These are phyloP conservation scores for Rhizopogon vesiculosus DNA, from an alignment of 768 basidiomycete species.

Conservation along the genomic window DNA sequence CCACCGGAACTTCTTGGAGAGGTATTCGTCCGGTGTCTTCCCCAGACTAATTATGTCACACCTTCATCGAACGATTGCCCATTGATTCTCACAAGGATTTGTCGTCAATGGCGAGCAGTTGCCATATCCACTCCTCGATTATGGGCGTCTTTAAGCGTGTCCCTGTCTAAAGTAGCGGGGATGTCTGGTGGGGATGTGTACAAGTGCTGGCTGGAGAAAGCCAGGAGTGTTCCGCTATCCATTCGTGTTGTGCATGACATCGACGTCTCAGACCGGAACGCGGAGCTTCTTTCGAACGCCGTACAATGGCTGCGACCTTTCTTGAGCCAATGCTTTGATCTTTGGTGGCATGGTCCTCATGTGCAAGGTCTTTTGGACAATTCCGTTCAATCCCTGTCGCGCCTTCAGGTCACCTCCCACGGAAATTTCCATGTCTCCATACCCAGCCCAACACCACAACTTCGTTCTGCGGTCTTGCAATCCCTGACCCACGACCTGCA, in stretches of 20 bases:
- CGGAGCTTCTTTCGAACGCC: not conserved
- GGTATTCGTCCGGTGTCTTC: constrained; percentile 24
- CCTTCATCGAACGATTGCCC: constrained; percentile 17
- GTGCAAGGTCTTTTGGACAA: constrained; percentile 14
- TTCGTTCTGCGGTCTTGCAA: constrained; percentile 18
- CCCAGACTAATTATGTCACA: constrained; percentile 17
- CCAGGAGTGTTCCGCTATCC: constrained; percentile 20
- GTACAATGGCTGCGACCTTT: constrained; percentile 19
- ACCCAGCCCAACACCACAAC: constrained; percentile 9
- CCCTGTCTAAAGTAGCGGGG: constrained; percentile 8
- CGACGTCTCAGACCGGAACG: constrained; percentile 2
- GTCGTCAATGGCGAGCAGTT: constrained; percentile 26
- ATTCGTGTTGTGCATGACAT: constrained; percentile 24
- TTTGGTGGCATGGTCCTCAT: constrained; percentile 29
- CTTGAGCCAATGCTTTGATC: constrained; percentile 17
- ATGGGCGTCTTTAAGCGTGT: constrained; percentile 25
- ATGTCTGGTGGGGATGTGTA: constrained; percentile 14
- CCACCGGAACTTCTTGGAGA: constrained; percentile 25
- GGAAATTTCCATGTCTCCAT: constrained; percentile 11
- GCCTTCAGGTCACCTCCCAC: constrained; percentile 16
- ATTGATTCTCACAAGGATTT: constrained; percentile 23
- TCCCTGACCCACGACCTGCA: constrained; percentile 15
- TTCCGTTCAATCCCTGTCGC: constrained; percentile 8
- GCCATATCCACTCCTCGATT: constrained; percentile 26
- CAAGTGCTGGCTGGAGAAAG: constrained; percentile 22